These are phyloP conservation scores for Phytopythium oedochilum DNA, from an alignment of 352 stramenopile species.

Conservation along the genomic window DNA sequence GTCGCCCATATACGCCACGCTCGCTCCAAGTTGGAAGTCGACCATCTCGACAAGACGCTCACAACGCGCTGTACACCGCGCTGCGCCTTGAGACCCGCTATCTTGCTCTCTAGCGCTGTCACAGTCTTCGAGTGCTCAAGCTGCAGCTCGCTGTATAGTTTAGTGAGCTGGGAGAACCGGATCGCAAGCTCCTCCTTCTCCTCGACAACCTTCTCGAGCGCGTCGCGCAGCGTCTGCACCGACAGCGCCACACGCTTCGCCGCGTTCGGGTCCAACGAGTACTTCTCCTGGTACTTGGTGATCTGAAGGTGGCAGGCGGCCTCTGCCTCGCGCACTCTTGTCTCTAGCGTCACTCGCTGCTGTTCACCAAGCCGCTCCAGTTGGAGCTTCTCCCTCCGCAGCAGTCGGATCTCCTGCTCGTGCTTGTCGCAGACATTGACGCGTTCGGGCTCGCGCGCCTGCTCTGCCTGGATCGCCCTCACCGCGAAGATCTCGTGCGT, in stretches of 20 bases:
- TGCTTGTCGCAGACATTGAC: conserved; percentile 13
- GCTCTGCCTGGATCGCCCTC: conserved; percentile 4
- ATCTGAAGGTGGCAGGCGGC: conserved; percentile 29
- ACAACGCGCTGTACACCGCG: conserved; percentile 17
- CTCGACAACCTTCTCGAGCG: conserved; percentile 45
- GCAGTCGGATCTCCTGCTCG: conserved; percentile 41
- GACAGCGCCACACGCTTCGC: conserved; percentile 44
- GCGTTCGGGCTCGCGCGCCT: conserved; percentile 13
- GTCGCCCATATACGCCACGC: conserved; percentile 39
- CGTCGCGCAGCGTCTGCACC: conserved; percentile 44
- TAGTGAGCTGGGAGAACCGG: conserved; percentile 29
- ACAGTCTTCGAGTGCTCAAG: conserved; percentile 16
- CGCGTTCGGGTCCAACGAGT: conserved; percentile 50
- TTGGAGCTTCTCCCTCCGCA: conserved; percentile 44
- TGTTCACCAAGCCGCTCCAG: conserved; percentile 31
- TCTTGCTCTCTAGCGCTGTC: conserved; percentile 13
- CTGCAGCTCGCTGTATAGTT: conserved; percentile 29
- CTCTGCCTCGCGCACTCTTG: conserved; percentile 19
- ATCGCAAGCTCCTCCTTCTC: conserved; percentile 68
- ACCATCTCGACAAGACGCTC: conserved; percentile 24
- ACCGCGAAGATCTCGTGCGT: conserved; percentile 8
- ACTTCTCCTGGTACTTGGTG: conserved; percentile 45
- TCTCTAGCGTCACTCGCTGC: conserved; percentile 29
- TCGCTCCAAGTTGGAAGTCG: conserved; percentile 16
- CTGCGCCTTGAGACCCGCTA: conserved; percentile 13